These are phyloP conservation scores for Endotrypanum monterogeii DNA, from an alignment of 208 protist genomes.

Conservation along the genomic window DNA sequence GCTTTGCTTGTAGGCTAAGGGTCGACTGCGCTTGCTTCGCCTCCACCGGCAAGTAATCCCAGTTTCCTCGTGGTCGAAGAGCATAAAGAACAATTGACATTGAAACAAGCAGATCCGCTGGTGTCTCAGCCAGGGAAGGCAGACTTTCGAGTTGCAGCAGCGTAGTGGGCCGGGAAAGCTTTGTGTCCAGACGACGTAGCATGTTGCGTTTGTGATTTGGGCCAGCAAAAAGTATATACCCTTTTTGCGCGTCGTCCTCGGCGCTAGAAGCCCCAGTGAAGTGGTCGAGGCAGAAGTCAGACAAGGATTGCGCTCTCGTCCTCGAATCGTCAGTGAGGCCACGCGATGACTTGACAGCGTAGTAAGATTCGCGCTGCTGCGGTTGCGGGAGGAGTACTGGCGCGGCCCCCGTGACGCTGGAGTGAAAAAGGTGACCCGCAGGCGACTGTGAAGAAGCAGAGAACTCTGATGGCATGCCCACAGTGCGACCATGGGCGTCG, in stretches of 20 bases:
- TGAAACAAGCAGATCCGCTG: slow-evolving; percentile 59
- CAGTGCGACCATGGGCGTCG: slow-evolving; percentile 6
- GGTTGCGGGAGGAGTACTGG: slow-evolving; percentile 32
- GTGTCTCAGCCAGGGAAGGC: slow-evolving; percentile 26
- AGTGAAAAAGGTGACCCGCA: slow-evolving; percentile 19
- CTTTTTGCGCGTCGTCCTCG: slow-evolving; percentile 25
- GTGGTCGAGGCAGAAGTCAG: slow-evolving; percentile 59
- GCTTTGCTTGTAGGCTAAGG: slow-evolving; percentile 49
- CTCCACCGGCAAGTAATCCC: slow-evolving; percentile 79
- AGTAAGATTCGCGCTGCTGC: slow-evolving; percentile 13
- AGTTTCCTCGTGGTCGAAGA: slow-evolving; percentile 72
- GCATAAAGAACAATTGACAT: slow-evolving; percentile 77
- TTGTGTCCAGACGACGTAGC: slow-evolving; percentile 43
- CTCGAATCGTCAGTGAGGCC: neutral
- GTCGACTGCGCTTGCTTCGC: slow-evolving; percentile 35
- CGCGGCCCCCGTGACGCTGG: slow-evolving; percentile 41
- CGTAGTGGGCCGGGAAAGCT: slow-evolving; percentile 48
- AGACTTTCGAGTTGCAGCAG: slow-evolving; percentile 69
- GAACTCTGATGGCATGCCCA: neutral
- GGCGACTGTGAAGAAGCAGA: too few species aligned
- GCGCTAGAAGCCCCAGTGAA: slow-evolving; percentile 34
- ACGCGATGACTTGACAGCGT: slow-evolving; percentile 16
- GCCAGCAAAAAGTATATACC: slow-evolving; percentile 83
- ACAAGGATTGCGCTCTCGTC: slow-evolving; percentile 17
- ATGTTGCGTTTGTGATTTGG: slow-evolving; percentile 87